These are phyloP conservation scores for Actinomucor elegans DNA, from an alignment of 371 early-diverging fungal species.

Conservation along the genomic window DNA sequence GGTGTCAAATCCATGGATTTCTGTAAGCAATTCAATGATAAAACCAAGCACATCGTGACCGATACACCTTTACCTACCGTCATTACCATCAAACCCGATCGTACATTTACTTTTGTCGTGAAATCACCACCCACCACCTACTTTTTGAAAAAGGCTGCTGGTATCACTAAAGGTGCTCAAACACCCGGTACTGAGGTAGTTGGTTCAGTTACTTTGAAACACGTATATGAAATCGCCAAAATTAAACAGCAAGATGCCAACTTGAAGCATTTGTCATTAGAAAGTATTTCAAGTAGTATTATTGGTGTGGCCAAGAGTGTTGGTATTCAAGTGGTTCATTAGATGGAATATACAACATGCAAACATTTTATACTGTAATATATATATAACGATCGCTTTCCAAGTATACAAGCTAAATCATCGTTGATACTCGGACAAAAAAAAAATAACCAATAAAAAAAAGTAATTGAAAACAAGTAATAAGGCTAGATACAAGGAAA, in stretches of 20 bases:
- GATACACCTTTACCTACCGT: constrained; percentile 86
- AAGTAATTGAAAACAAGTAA: too few species aligned
- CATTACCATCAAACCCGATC: constrained; percentile 88
- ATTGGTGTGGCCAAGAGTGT: constrained; percentile 82
- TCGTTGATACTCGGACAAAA: too few species aligned
- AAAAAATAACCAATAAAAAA: too few species aligned
- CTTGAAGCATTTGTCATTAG: constrained; percentile 70
- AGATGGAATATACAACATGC: too few species aligned
- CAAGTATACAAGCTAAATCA: too few species aligned
- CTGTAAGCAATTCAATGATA: constrained; percentile 97
- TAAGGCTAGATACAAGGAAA: too few species aligned
- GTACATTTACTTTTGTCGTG: constrained; percentile 85
- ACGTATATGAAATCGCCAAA: constrained; percentile 93
- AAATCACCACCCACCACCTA: constrained; percentile 91
- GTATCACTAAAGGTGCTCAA: constrained; percentile 84
- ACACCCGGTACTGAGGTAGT: constrained; percentile 77
- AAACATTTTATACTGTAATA: too few species aligned
- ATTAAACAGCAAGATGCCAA: constrained; percentile 85
- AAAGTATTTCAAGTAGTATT: constrained; percentile 74
- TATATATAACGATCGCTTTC: too few species aligned
- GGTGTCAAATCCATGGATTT: constrained; percentile 99
- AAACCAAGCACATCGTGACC: constrained; percentile 81
- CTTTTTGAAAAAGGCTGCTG: constrained; percentile 88
- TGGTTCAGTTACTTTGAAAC: constrained; percentile 85
- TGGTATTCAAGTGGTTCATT: constrained; percentile 85